A percentile compares a stretch with the other conserved stretches of the same genome.
Evolutionary conservation across 805 yeast species (phyloP).

Genomic region (Starmerella khaoyaiensis): DNA sequence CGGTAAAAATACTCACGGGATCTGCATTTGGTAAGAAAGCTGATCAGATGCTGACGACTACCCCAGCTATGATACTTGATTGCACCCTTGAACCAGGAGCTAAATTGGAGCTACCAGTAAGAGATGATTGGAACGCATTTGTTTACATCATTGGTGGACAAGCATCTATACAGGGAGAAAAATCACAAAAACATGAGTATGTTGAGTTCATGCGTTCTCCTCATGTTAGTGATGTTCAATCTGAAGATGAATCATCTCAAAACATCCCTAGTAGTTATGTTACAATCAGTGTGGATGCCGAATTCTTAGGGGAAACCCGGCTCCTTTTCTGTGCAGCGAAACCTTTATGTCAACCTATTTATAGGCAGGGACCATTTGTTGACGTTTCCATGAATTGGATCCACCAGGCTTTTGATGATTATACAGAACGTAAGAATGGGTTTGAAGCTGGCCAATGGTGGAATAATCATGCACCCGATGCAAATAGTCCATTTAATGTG

Average conservation of each 20-base stretch:
- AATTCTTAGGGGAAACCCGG: constrained; percentile 1
- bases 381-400: constrained; percentile 22
- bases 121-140: constrained; percentile 25
- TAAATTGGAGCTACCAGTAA: constrained; percentile 14
- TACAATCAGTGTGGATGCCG: constrained; percentile 4
- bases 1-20: constrained; percentile 16
- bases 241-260: not conserved
- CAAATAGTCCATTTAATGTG: not conserved
- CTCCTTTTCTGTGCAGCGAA: constrained; percentile 18
- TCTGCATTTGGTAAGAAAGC: constrained; percentile 15
- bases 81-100: constrained; percentile 14
- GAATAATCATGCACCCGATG: constrained; percentile 4
- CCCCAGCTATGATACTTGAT: constrained; percentile 17
- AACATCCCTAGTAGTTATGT: constrained; percentile 1
- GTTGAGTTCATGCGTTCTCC: constrained; percentile 18
- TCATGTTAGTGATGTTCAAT: not conserved
- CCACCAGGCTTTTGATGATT: constrained; percentile 21
- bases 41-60: constrained; percentile 15
- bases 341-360: constrained; percentile 22
- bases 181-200: constrained; percentile 9
- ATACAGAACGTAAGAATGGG: constrained; percentile 19
- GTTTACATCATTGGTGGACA: constrained; percentile 24
- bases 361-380: constrained; percentile 22
- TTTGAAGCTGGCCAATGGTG: constrained; percentile 17
- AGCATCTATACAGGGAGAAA: constrained; percentile 12